phyloP scores from a whole-genome alignment of 192 early-diverging fungal genomes.

The Piromyces finnis region DNA sequence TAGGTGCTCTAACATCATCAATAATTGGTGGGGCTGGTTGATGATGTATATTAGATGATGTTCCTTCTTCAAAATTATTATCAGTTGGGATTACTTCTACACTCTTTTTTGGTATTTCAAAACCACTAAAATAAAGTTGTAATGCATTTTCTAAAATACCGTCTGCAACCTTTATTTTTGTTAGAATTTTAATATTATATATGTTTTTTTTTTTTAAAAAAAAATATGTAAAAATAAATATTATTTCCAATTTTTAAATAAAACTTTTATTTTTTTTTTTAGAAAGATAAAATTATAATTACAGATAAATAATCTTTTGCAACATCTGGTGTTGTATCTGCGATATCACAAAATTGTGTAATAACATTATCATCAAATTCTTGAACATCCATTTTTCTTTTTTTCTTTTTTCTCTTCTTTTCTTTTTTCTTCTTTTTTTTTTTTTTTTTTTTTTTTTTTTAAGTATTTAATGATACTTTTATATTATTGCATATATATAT shows the following conservation, averaged over 20 bases:
- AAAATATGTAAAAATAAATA: too few relatives aligned
- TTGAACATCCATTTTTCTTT: background rate
- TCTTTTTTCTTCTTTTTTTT: too few relatives aligned
- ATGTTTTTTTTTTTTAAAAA: too few relatives aligned
- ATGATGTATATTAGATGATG: background rate
- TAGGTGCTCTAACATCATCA: constrained; percentile 52
- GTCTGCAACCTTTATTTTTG: background rate
- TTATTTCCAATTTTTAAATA: too few relatives aligned
- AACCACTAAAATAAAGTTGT: background rate
- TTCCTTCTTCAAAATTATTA: background rate
- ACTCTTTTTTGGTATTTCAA: background rate
- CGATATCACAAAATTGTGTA: background rate
- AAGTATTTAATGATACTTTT: too few relatives aligned
- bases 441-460: too few relatives aligned
- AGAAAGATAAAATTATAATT: background rate
- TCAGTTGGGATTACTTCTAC: background rate
- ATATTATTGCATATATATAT: too few relatives aligned
- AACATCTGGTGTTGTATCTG: background rate
- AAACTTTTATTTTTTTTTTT: too few relatives aligned
- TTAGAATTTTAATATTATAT: too few relatives aligned
- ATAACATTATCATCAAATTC: background rate
- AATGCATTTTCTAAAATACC: background rate
- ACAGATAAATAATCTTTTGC: background rate
- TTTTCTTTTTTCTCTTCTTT: too few relatives aligned
- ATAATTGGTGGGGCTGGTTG: background rate